Conservation (phyloP, 805 yeast genomes). For the Ogataea parapolymorpha region DNA sequence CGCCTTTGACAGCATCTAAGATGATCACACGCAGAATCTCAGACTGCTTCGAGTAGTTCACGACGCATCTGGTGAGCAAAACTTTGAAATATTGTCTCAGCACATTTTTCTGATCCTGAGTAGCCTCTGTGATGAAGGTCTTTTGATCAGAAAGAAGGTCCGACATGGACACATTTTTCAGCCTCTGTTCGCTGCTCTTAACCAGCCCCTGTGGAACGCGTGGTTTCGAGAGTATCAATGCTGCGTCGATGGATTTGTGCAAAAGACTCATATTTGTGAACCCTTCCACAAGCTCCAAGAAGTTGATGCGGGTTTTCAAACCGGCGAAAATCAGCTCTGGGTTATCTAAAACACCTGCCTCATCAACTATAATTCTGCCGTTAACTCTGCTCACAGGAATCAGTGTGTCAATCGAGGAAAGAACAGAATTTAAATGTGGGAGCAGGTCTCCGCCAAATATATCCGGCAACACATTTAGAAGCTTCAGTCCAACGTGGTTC, state of each 20-base stretch:
- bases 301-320: slow-evolving; percentile 28
- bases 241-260: slow-evolving; percentile 55
- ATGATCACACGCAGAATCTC: slow-evolving; percentile 49
- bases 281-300: slow-evolving; percentile 22
- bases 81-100: slow-evolving; percentile 47
- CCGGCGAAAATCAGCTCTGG: slow-evolving; percentile 31
- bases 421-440: slow-evolving; percentile 48
- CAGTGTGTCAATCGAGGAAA: slow-evolving; percentile 53
- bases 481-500: slow-evolving; percentile 43
- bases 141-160: slow-evolving; percentile 67
- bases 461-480: slow-evolving; percentile 38
- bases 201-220: slow-evolving; percentile 26
- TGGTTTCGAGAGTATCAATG: slow-evolving; percentile 44
- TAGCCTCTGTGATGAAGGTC: slow-evolving; percentile 44
- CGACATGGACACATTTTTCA: slow-evolving; percentile 52
- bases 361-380: slow-evolving; percentile 39
- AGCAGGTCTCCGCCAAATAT: slow-evolving; percentile 36
- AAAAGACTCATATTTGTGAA: slow-evolving; percentile 49
- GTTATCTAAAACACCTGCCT: slow-evolving; percentile 29
- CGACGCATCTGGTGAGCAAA: slow-evolving; percentile 44
- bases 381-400: slow-evolving; percentile 49
- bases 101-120: slow-evolving; percentile 32
- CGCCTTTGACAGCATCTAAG: slow-evolving; percentile 31
- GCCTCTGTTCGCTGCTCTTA: slow-evolving; percentile 16
- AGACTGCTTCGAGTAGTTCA: slow-evolving; percentile 64